Evolutionary conservation across 805 yeast species (phyloP), one percentile per base, ranked within the genome.

Genomic region (Candida berthetii): DNA sequence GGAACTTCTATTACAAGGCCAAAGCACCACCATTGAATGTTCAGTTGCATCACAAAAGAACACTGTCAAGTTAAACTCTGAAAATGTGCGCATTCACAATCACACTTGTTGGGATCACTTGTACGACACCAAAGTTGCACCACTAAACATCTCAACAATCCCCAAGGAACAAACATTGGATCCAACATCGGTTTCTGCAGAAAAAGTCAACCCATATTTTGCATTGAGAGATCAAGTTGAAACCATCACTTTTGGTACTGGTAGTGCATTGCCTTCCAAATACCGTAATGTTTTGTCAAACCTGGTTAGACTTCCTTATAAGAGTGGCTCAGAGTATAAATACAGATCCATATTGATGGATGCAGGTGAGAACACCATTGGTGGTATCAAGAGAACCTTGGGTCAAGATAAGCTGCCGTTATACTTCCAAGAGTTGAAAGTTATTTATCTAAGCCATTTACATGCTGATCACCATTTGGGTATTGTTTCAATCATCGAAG

Each of bases 381-480:
- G 95, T 2, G 64, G 85, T 0, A 61, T 93, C 46, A 58, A 65
- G 27, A 74, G 98, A 49, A 67, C 77, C 42, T 78, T 78, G 46
- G 80, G 81, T 0, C 65, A 68, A 9, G 65, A 64, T 1, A 71
- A 71, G 15, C 47, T 68, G 2, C 52, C 54, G 2, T 54, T 56
- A 18, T 61, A 84, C 2, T 69, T 90, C 47, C 48, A 62, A 33
- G 95, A 90, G 52, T 62, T 90, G 43, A 65, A 73, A 27, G 43
- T 86, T 41, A 66, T 91, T 17, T 85, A 77, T 53, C 65, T 93
- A 41, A 84, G 95, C 50, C 99, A 93, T 67, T 68, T 91, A 52
- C 99, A 93, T 62, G 99, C 98, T 0, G 99, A 93, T 58, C 99
- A 93, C 59, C 97, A 91, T 60, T 65, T 93, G 34, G 99, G 99